These are phyloP conservation scores for Pseudomonodictys pantanalensis DNA, from an alignment of 495 filamentous ascomycete genomes.

Conservation along the genomic window DNA sequence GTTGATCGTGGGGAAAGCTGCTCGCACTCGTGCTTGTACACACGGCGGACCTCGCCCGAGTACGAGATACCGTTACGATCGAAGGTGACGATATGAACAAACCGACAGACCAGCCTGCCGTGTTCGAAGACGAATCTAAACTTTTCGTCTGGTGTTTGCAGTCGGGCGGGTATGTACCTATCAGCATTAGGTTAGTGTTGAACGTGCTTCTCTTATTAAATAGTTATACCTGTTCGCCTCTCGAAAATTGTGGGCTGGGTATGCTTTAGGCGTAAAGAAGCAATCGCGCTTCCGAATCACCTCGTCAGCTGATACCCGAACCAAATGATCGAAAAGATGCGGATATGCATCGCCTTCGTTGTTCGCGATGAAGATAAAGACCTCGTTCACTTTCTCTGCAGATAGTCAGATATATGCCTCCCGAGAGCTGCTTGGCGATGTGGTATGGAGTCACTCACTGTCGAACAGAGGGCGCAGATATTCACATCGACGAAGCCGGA, in stretches of 20 bases:
- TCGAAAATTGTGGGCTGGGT: conserved; percentile 40
- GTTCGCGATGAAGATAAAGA: conserved; percentile 52
- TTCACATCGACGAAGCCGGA: conserved; percentile 25
- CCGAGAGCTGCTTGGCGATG: no score
- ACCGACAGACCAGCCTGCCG: conserved; percentile 31
- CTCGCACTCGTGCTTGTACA: conserved; percentile 3
- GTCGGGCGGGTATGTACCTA: not conserved
- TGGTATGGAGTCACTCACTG: not conserved
- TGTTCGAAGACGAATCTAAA: conserved; percentile 26
- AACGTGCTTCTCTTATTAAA: no score
- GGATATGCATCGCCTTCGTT: conserved; percentile 44
- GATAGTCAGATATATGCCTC: not conserved
- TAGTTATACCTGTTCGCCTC: no score
- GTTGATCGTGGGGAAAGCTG: not conserved
- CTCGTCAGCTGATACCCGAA: conserved; percentile 42
- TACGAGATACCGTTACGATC: conserved; percentile 17
- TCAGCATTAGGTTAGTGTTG: not conserved
- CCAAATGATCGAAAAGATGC: conserved; percentile 45
- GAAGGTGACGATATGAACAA: conserved; percentile 22
- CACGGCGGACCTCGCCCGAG: not conserved
- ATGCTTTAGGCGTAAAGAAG: conserved; percentile 53
- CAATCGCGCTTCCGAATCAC: conserved; percentile 45
- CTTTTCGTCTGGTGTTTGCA: conserved; percentile 28
- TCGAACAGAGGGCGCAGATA: conserved; percentile 16
- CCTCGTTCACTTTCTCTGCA: conserved; percentile 48